Evolutionary conservation across 805 yeast species (phyloP).

Genomic region (Candida wancherniae): DNA sequence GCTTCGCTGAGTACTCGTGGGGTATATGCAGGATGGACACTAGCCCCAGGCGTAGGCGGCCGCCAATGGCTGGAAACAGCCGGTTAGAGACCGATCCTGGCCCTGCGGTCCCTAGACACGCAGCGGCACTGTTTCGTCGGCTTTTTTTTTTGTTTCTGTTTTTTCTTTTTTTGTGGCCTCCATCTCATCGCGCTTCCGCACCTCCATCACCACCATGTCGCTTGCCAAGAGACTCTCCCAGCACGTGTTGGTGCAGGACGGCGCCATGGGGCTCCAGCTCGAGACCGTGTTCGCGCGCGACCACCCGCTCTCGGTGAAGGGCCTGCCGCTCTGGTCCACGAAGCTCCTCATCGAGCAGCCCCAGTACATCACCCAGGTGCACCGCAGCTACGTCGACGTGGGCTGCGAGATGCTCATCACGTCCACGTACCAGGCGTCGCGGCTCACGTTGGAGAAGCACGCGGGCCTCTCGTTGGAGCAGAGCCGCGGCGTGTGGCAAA

Average conservation of each 20-base stretch:
- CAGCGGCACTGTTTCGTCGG: too few relatives aligned
- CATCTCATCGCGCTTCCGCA: background rate
- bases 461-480: slow-evolving; percentile 10
- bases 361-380: slow-evolving; percentile 12
- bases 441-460: slow-evolving; percentile 12
- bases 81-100: too few relatives aligned
- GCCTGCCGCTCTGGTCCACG: slow-evolving; percentile 19
- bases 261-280: slow-evolving; percentile 18
- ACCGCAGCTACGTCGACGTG: slow-evolving; percentile 14
- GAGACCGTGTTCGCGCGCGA: slow-evolving; percentile 14
- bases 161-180: slow-evolving; percentile 6
- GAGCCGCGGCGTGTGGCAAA: slow-evolving; percentile 13
- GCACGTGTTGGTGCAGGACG: slow-evolving; percentile 13
- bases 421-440: slow-evolving; percentile 18
- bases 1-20: too few relatives aligned
- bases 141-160: slow-evolving; percentile 3
- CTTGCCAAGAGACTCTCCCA: slow-evolving; percentile 5
- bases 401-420: slow-evolving; percentile 18
- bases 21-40: too few relatives aligned
- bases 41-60: too few relatives aligned
- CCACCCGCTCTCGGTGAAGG: slow-evolving; percentile 16
- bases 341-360: slow-evolving; percentile 17
- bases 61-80: too few relatives aligned
- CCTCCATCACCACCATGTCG: slow-evolving; percentile 6
- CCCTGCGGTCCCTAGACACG: too few relatives aligned